Evolutionary conservation across 2,329 filamentous ascomycete species (phyloP).

Genomic region (Fusarium setosum): DNA sequence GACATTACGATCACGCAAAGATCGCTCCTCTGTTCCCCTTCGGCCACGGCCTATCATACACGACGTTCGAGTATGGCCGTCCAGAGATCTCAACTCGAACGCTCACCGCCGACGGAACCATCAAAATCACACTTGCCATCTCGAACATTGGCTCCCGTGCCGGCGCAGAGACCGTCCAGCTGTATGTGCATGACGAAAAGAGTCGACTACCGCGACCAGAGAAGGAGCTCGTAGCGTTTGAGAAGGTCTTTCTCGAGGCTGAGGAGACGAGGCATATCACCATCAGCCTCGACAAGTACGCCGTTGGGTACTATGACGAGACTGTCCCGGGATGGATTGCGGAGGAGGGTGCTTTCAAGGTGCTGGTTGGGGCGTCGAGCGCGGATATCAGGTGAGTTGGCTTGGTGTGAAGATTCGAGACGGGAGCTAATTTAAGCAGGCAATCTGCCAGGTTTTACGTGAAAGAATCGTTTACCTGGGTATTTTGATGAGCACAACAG

Average conservation of each 20-base stretch:
- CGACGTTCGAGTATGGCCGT: constrained; percentile 72
- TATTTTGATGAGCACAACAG: constrained; percentile 59
- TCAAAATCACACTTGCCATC: constrained; percentile 60
- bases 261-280: constrained; percentile 65
- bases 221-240: constrained; percentile 78
- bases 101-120: constrained; percentile 51
- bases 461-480: constrained; percentile 73
- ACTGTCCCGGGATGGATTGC: constrained; percentile 70
- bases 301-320: constrained; percentile 72
- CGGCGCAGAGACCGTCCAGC: constrained; percentile 74
- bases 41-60: constrained; percentile 80
- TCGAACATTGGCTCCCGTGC: constrained; percentile 66
- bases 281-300: constrained; percentile 60
- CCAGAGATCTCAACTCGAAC: constrained; percentile 60
- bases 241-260: constrained; percentile 69
- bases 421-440: constrained; percentile 48
- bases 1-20: constrained; percentile 73
- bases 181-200: constrained; percentile 73
- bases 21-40: constrained; percentile 76
- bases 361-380: constrained; percentile 71
- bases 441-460: constrained; percentile 66
- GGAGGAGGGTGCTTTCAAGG: constrained; percentile 71
- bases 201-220: constrained; percentile 72
- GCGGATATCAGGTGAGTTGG: constrained; percentile 69
- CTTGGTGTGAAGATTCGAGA: rapidly evolving